Evolutionary conservation across 208 protist species (phyloP), one percentile per base, ranked within the genome.

Genomic region (Trypanosoma caninum): DNA sequence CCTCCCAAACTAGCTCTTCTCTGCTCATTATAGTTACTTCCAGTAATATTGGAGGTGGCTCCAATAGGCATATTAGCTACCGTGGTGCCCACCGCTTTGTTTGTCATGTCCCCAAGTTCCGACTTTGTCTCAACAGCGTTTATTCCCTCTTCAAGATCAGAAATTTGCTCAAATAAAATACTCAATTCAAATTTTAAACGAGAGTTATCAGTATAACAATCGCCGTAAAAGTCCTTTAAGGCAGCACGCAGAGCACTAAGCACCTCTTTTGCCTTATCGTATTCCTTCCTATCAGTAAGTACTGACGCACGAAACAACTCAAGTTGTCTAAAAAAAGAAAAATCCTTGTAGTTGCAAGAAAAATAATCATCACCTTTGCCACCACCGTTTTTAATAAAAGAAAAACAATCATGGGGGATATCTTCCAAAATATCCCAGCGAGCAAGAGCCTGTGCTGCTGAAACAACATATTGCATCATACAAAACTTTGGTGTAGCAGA

Each of bases 111-210:
- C 6, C 45, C 34, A 13, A 51, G n/a, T 27, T 30, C 40, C 18
- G 23, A 30, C 34, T 64, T 72, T 33, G 79, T 68, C 69, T 94
- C 82, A 40, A 92, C 74, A 0, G 76, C 74, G 45, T 80, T 76
- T 46, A 95, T 89, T 54, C 80, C 88, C 61, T 95, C 88, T 59
- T 89, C 83, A 13, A 92, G 73, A 46, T 95, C 84, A 47, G 88
- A 85, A 3, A 95, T 72, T 66, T 91, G 74, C 67, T 89, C 79
- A 57, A 91, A 90, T 56, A 95, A 72, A 50, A 76, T 78, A 59
- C 75, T 78, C 40, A 87, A 67, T 65, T 95, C 82, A 46, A 89
- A 73, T 51, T 85, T 91, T 13, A 84, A 58, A 25, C 82, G 82
- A 10, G 68, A 57, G 67, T 89, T 80, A 54, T 83, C 74, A 2